phyloP scores from a whole-genome alignment of 2,329 filamentous ascomycete species.

The Coniosporium uncinatum region DNA sequence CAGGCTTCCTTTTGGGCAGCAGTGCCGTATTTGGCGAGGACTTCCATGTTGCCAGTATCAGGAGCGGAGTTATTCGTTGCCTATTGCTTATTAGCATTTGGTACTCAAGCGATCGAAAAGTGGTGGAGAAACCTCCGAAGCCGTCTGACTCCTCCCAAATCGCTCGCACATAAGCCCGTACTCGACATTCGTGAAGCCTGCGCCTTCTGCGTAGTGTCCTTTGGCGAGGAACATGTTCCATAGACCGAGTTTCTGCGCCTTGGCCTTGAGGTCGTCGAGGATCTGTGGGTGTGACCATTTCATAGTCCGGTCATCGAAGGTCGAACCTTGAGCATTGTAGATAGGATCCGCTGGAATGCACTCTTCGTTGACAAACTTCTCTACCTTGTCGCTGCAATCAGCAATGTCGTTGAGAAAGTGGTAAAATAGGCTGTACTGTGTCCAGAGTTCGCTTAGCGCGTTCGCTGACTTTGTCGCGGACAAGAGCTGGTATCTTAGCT shows the following conservation, averaged over 20 bases:
- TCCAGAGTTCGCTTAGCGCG: conserved; percentile 8
- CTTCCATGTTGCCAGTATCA: conserved; percentile 95
- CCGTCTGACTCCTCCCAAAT: conserved; percentile 78
- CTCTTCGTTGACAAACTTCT: conserved; percentile 96
- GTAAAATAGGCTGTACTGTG: conserved; percentile 5
- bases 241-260: conserved; percentile 76
- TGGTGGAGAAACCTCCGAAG: conserved; percentile 27
- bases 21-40: conserved; percentile 86
- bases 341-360: conserved; percentile 72
- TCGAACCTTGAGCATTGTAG: conserved; percentile 73
- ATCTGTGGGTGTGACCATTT: conserved; percentile 71
- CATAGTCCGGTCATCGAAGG: conserved; percentile 67
- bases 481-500: conserved; percentile 7
- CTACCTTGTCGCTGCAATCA: conserved; percentile 46
- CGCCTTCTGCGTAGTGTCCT: conserved; percentile 92
- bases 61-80: conserved; percentile 80
- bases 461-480: conserved; percentile 5
- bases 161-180: conserved; percentile 98
- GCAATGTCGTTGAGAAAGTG: not conserved
- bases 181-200: conserved; percentile 91
- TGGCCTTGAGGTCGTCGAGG: conserved; percentile 84
- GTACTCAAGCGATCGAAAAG: not conserved
- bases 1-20: conserved; percentile 80
- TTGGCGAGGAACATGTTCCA: conserved; percentile 99
- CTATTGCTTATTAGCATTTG: not conserved